These are phyloP conservation scores for Salix dunnii DNA, from an alignment of 345 rosid genomes.

Conservation along the genomic window DNA sequence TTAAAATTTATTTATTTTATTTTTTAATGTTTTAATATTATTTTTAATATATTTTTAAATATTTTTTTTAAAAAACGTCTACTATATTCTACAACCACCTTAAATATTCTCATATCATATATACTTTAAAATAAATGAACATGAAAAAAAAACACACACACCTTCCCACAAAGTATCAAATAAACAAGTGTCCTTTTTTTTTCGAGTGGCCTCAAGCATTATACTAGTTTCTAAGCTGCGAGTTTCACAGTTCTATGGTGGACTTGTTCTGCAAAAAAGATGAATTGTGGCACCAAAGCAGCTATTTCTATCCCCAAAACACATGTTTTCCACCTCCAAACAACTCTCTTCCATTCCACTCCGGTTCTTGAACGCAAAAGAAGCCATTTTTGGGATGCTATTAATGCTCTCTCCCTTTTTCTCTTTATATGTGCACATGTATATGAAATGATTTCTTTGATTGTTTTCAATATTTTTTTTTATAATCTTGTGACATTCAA, in stretches of 20 bases:
- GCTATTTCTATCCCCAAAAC: slow-evolving; percentile 37
- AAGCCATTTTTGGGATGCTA: slow-evolving; percentile 36
- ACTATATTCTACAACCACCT: no score
- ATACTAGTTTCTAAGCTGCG: neutral
- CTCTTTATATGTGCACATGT: neutral
- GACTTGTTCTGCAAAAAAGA: slow-evolving; percentile 21
- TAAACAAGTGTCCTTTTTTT: neutral
- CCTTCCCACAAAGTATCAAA: neutral
- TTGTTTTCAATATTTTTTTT: neutral
- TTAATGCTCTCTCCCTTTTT: slow-evolving; percentile 20
- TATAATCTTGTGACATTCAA: neutral
- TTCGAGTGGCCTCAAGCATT: neutral
- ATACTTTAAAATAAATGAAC: no score
- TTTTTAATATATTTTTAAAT: no score
- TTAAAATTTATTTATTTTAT: no score
- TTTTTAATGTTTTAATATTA: no score
- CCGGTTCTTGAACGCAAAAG: slow-evolving; percentile 63
- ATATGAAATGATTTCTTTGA: neutral
- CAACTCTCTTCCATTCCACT: slow-evolving; percentile 57
- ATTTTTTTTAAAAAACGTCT: no score
- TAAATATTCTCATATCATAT: no score
- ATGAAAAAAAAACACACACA: neutral
- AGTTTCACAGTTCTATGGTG: neutral
- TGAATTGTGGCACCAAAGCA: slow-evolving; percentile 42
- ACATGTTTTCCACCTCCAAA: slow-evolving; percentile 24